Percentiles rank a stretch among this genome's conserved stretches.
phyloP scores from a whole-genome alignment of 2,329 filamentous ascomycete genomes.

The Davidsoniella eucalypti region DNA sequence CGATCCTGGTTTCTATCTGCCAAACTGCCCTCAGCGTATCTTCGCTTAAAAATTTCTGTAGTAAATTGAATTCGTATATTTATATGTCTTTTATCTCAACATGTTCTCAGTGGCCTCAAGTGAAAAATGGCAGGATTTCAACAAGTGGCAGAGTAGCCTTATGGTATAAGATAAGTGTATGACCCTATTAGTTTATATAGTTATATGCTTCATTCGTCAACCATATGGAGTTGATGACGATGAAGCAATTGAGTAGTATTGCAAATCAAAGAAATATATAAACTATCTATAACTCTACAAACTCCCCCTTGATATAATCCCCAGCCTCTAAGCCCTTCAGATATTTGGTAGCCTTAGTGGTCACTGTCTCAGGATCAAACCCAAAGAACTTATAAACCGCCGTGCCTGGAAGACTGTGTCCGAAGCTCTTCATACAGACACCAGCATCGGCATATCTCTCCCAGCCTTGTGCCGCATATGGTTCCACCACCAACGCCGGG shows the following conservation, averaged over 20 bases:
- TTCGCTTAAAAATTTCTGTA: conserved; percentile 25
- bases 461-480: conserved; percentile 41
- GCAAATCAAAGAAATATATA: not conserved
- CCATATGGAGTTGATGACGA: too few species aligned
- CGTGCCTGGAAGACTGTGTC: conserved; percentile 37
- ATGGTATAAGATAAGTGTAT: too few species aligned
- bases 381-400: conserved; percentile 40
- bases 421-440: conserved; percentile 35
- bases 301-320: conserved; percentile 8
- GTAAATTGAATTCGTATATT: too few species aligned
- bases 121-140: too few species aligned
- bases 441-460: conserved; percentile 43
- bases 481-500: conserved; percentile 41
- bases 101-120: too few species aligned
- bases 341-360: not conserved
- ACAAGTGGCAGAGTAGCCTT: too few species aligned
- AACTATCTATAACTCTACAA: conserved; percentile 8
- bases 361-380: conserved; percentile 24
- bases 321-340: conserved; percentile 3
- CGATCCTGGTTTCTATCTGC: conserved; percentile 33
- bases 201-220: too few species aligned
- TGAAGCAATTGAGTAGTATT: too few species aligned
- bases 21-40: conserved; percentile 32
- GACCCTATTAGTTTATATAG: too few species aligned
- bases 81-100: too few species aligned